phyloP scores from a whole-genome alignment of 352 stramenopile genomes.

The Aphanomyces astaci region DNA sequence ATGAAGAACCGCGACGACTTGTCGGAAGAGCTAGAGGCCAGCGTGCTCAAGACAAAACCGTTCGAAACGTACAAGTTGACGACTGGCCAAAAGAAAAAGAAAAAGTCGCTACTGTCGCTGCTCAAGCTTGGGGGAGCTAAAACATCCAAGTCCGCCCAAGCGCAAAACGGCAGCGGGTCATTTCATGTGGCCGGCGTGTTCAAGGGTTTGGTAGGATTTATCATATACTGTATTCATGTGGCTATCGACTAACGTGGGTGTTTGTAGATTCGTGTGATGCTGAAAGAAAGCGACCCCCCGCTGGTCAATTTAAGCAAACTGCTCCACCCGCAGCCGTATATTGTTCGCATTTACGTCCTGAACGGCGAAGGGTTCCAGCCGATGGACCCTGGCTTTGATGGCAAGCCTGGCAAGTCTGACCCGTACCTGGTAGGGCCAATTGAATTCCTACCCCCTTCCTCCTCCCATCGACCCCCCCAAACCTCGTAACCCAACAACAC shows the following conservation, averaged over 20 bases:
- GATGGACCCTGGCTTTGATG: conserved; percentile 83
- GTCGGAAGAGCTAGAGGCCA: conserved; percentile 52
- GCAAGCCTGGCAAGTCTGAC: conserved; percentile 76
- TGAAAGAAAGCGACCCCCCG: conserved; percentile 72
- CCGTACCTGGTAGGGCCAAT: conserved; percentile 82
- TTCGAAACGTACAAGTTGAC: conserved; percentile 85
- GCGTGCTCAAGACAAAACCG: conserved; percentile 66
- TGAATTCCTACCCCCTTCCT: too few relatives aligned
- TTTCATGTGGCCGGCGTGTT: conserved; percentile 83
- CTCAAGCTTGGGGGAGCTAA: conserved; percentile 70
- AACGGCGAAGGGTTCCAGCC: conserved; percentile 75
- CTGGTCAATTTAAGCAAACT: conserved; percentile 56
- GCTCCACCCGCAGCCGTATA: conserved; percentile 65
- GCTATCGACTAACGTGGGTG: too few relatives aligned
- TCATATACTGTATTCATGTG: too few relatives aligned
- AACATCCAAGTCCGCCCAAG: conserved; percentile 31
- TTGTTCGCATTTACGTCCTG: conserved; percentile 82
- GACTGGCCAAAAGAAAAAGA: conserved; percentile 72
- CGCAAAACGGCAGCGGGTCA: conserved; percentile 34
- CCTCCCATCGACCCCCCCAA: not conserved
- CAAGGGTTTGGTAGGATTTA: conserved; percentile 78
- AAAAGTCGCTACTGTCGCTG: conserved; percentile 46
- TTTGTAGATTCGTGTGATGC: conserved; percentile 48
- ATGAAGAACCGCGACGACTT: conserved; percentile 64
- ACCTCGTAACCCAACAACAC: not conserved